Conservation (phyloP, 2,329 filamentous ascomycete genomes). For the Penicillium sp. region DNA sequence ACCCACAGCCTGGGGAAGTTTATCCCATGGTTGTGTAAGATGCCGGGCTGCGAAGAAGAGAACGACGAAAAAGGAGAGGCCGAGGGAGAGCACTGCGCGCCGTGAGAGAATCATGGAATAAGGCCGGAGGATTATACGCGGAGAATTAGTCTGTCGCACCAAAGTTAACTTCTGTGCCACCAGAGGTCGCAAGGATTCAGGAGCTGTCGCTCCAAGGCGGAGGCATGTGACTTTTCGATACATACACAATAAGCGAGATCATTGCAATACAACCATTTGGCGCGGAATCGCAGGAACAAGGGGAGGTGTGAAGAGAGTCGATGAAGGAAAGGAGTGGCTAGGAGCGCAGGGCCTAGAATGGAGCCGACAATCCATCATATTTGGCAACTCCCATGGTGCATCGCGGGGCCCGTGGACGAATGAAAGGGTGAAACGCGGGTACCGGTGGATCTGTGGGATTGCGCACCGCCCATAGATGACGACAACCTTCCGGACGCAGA, state of each 20-base stretch:
- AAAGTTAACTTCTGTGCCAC: constrained; percentile 11
- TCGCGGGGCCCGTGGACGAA: constrained; percentile 3
- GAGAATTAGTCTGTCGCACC: constrained; percentile 16
- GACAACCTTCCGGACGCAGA: neutral
- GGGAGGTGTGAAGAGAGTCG: neutral
- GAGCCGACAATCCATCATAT: neutral
- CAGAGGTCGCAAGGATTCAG: neutral
- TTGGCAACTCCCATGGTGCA: neutral
- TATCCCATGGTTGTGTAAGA: constrained; percentile 36
- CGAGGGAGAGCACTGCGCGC: constrained; percentile 32
- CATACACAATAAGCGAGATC: neutral
- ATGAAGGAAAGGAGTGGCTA: neutral
- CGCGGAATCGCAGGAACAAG: neutral
- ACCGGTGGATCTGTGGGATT: constrained; percentile 4
- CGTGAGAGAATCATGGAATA: constrained; percentile 35
- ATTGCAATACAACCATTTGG: neutral
- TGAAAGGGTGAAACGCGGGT: constrained; percentile 8
- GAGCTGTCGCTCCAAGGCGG: neutral
- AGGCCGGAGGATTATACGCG: constrained; percentile 8
- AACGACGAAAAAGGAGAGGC: constrained; percentile 33
- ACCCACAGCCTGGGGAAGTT: constrained; percentile 38
- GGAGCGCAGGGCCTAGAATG: constrained; percentile 1
- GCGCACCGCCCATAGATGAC: constrained; percentile 9
- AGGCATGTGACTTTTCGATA: neutral
- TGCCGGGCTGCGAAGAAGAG: constrained; percentile 30